Base-by-base conservation (phyloP, 2,329 filamentous ascomycete species). In the Scedosporium boydii region DNA sequence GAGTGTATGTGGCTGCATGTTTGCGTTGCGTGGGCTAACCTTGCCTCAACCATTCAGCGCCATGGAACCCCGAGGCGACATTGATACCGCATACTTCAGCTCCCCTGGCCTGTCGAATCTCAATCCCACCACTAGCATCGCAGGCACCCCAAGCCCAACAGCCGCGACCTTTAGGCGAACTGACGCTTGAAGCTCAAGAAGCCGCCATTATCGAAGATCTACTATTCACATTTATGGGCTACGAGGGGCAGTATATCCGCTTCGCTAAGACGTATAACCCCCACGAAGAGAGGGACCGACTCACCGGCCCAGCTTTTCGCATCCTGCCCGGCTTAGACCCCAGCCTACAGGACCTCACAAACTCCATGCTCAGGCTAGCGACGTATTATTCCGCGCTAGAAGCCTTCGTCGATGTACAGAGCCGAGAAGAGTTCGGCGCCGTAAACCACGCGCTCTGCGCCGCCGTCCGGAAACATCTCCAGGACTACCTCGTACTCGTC, bases 401-500 rank as follows among this genome's bases (percentile, higher is more conserved):
- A 70, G 87, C 91, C 3, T 98, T 97, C 73, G 87, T 98, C 59
- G 93, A 99, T 70, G 90, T 97, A 1, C 91, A 97, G 72, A 96
- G 93, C 72, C 83, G 91, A 51, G 91, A 95, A 60, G 91, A 97
- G 71, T 97, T 93, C 74, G 95, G 95, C 7, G 88, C 90, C 21
- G 93, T 99, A 65, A 98, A 96, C 71, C 95, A 99, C 76, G 93
- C 95, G 0, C 79, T 99, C 38, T 98, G 95, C 74, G 93, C 95
- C n/a, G 90, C 93, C 6, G 91, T 99, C 69, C 86, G 95, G 64
- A 96, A 91, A 71, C 81, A 96, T 55, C 77, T 99, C 29, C 95
- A 96, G 64, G 95, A 99, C 73, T 99, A 98, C 71, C 80, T 98
- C 63, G 87, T 96, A 62, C 85, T 99, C 74, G 86, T 98, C 69